A percentile compares a stretch with the other conserved stretches of the same genome.
Conservation (phyloP, 495 filamentous ascomycete genomes). For the Penicillium daleae region DNA sequence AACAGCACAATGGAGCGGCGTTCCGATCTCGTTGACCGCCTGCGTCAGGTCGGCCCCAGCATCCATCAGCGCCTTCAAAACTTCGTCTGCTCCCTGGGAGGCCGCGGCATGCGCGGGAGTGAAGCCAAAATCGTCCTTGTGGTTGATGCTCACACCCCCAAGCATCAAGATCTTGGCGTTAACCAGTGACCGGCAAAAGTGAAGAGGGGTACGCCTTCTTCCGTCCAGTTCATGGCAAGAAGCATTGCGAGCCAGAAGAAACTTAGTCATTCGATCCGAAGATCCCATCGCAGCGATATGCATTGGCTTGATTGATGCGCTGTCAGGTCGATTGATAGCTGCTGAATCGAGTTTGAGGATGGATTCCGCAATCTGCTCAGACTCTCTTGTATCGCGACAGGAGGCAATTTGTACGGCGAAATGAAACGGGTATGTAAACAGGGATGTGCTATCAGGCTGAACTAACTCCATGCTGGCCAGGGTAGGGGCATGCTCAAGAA, state of each 20-base stretch:
- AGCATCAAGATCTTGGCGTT: constrained; percentile 23
- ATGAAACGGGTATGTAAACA: constrained; percentile 27
- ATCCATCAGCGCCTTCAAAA: constrained; percentile 12
- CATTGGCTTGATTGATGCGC: constrained; percentile 11
- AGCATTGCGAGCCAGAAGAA: constrained; percentile 22
- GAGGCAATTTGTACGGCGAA: constrained; percentile 30
- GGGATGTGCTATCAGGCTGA: constrained; percentile 13
- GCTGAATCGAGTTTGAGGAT: constrained; percentile 19
- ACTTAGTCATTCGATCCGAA: constrained; percentile 18
- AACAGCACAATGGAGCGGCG: constrained; percentile 19
- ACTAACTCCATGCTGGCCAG: constrained; percentile 14
- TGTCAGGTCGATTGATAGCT: constrained; percentile 15
- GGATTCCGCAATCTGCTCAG: constrained; percentile 21
- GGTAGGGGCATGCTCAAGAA: constrained; percentile 14
- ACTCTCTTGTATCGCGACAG: constrained; percentile 23
- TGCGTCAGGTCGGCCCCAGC: constrained; percentile 9
- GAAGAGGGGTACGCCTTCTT: constrained; percentile 17
- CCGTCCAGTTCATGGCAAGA: constrained; percentile 20
- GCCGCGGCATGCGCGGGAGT: constrained; percentile 27
- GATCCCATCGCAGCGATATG: constrained; percentile 16
- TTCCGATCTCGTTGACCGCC: constrained; percentile 9
- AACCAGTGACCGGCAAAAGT: constrained; percentile 21
- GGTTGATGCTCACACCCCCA: constrained; percentile 21
- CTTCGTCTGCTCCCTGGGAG: constrained; percentile 20
- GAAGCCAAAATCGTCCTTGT: constrained; percentile 21